These are phyloP conservation scores for Epichloe coenophiala DNA, from an alignment of 2,329 filamentous ascomycete genomes.

Conservation along the genomic window DNA sequence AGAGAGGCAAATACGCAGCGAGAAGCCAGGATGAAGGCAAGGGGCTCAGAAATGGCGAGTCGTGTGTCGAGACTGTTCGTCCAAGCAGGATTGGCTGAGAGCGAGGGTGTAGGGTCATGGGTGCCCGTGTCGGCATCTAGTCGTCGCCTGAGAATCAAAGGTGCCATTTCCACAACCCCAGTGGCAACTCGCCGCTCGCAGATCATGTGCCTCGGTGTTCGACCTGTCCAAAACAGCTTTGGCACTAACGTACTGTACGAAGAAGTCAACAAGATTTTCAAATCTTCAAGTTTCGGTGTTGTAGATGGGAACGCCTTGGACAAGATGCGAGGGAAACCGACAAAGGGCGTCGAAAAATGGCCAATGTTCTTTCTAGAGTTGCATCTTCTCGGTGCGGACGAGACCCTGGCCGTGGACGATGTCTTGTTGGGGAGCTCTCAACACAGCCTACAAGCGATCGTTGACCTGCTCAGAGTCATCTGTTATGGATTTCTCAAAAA, in stretches of 20 bases:
- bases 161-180: conserved; percentile 58
- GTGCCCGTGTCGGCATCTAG: conserved; percentile 55
- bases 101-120: conserved; percentile 45
- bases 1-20: conserved; percentile 32
- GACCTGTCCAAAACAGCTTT: conserved; percentile 43
- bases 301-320: conserved; percentile 30
- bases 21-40: conserved; percentile 23
- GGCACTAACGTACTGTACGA: conserved; percentile 58
- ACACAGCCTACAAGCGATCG: conserved; percentile 32
- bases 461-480: conserved; percentile 54
- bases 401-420: conserved; percentile 22
- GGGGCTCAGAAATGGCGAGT: conserved; percentile 9
- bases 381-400: conserved; percentile 18
- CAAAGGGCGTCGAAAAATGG: conserved; percentile 65
- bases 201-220: conserved; percentile 67
- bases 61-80: conserved; percentile 39
- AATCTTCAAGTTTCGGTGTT: conserved; percentile 61
- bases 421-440: conserved; percentile 32
- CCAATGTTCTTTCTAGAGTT: conserved; percentile 82
- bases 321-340: conserved; percentile 33
- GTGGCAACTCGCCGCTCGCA: conserved; percentile 60
- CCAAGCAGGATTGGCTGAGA: conserved; percentile 51
- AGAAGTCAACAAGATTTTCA: conserved; percentile 65
- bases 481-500: conserved; percentile 64
- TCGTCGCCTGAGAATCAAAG: conserved; percentile 46